phyloP scores from a whole-genome alignment of 805 yeast genomes.

The Candida suzukii region DNA sequence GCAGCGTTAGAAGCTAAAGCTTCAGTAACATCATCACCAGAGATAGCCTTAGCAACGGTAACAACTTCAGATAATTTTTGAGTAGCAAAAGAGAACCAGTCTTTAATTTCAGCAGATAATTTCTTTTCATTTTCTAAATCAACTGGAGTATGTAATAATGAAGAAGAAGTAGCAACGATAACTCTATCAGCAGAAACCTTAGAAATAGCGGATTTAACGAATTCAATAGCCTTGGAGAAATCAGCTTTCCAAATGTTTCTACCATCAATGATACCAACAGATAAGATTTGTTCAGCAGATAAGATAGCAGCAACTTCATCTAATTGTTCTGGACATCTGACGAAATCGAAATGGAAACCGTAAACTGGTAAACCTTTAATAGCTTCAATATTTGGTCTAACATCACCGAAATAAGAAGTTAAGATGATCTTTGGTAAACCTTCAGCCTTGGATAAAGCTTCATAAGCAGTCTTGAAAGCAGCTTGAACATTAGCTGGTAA shows the following conservation, averaged over 20 bases:
- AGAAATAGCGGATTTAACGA: conserved; percentile 76
- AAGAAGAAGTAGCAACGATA: conserved; percentile 90
- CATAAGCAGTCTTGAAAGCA: conserved; percentile 86
- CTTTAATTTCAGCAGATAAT: conserved; percentile 85
- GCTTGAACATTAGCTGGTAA: conserved; percentile 76
- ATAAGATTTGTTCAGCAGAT: conserved; percentile 65
- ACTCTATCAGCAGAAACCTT: conserved; percentile 84
- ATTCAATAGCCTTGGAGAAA: conserved; percentile 76
- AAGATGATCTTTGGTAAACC: conserved; percentile 74
- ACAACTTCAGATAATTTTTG: conserved; percentile 94
- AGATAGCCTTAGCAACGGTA: conserved; percentile 76
- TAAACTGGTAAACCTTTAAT: conserved; percentile 86
- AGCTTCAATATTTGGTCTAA: conserved; percentile 90
- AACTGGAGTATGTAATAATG: conserved; percentile 97
- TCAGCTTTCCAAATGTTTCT: conserved; percentile 99
- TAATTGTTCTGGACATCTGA: conserved; percentile 93
- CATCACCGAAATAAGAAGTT: conserved; percentile 97
- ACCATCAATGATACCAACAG: conserved; percentile 97
- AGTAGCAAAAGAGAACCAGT: conserved; percentile 98
- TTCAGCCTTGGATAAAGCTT: conserved; percentile 57
- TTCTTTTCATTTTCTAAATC: conserved; percentile 90
- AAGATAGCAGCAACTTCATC: conserved; percentile 70
- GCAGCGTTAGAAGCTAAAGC: conserved; percentile 80
- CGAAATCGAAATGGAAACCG: conserved; percentile 95
- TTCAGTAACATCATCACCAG: conserved; percentile 73